phyloP scores from a whole-genome alignment of 495 filamentous ascomycete genomes.

The Zalerion maritima region DNA sequence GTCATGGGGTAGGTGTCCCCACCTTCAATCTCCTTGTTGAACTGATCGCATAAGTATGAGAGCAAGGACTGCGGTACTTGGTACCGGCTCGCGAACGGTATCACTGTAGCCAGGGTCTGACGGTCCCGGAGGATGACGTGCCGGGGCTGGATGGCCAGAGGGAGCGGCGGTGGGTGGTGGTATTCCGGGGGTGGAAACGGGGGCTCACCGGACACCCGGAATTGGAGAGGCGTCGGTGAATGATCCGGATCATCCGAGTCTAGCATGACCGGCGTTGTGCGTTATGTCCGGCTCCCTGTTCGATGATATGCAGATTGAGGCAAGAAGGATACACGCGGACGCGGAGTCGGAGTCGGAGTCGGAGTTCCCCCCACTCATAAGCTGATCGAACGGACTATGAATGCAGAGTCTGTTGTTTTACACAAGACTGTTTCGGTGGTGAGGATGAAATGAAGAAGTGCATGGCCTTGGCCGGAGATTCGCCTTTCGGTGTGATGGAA shows the following conservation, averaged over 20 bases:
- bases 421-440: no score
- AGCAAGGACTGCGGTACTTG: conserved; percentile 65
- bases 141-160: conserved; percentile 55
- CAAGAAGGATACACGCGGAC: conserved; percentile 2
- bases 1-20: conserved; percentile 96
- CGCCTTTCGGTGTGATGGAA: no score
- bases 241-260: conserved; percentile 48
- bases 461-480: no score
- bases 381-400: no score
- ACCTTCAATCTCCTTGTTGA: conserved; percentile 89
- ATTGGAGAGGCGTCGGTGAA: conserved; percentile 31
- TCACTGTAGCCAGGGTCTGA: conserved; percentile 76
- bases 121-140: conserved; percentile 83
- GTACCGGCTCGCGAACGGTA: conserved; percentile 65
- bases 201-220: conserved; percentile 43
- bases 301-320: conserved; percentile 8
- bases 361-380: no score
- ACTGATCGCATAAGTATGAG: conserved; percentile 66
- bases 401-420: no score
- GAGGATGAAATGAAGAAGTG: no score
- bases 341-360: no score
- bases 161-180: conserved; percentile 42
- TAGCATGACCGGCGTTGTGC: conserved; percentile 79
- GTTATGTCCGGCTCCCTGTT: no score
- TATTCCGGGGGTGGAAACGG: conserved; percentile 49